Conservation (phyloP, 2,329 filamentous ascomycete genomes). For the Ceratocystis lukuohia region DNA sequence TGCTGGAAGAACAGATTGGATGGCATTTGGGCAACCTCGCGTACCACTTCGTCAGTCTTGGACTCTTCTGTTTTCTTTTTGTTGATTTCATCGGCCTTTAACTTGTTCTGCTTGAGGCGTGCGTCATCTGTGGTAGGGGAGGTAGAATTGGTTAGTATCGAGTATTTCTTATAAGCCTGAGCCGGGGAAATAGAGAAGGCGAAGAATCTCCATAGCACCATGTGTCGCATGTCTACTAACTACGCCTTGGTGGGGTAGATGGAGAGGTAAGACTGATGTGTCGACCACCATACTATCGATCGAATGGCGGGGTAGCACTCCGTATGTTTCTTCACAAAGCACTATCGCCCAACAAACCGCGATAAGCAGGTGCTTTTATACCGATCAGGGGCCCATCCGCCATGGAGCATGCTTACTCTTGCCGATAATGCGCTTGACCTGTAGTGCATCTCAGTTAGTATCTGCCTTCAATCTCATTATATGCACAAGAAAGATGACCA, state of each 20-base stretch:
- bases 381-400: neutral
- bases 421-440: slow-evolving; percentile 72
- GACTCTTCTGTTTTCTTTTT: slow-evolving; percentile 46
- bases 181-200: neutral
- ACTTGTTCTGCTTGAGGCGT: slow-evolving; percentile 67
- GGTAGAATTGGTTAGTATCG: neutral
- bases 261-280: neutral
- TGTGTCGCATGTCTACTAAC: neutral
- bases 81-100: slow-evolving; percentile 46
- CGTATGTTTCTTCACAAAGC: neutral
- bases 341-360: neutral
- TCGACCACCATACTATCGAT: neutral
- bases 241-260: neutral
- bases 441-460: slow-evolving; percentile 21
- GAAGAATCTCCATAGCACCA: neutral
- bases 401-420: slow-evolving; percentile 31
- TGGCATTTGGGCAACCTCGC: slow-evolving; percentile 68
- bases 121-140: slow-evolving; percentile 42
- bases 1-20: slow-evolving; percentile 78
- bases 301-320: neutral
- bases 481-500: neutral
- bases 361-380: too few species aligned
- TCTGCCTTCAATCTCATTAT: neutral
- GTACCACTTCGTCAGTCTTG: slow-evolving; percentile 47
- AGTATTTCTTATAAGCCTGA: neutral